phyloP scores from a whole-genome alignment of 139 green algal genomes.

The Chlorella sp. region DNA sequence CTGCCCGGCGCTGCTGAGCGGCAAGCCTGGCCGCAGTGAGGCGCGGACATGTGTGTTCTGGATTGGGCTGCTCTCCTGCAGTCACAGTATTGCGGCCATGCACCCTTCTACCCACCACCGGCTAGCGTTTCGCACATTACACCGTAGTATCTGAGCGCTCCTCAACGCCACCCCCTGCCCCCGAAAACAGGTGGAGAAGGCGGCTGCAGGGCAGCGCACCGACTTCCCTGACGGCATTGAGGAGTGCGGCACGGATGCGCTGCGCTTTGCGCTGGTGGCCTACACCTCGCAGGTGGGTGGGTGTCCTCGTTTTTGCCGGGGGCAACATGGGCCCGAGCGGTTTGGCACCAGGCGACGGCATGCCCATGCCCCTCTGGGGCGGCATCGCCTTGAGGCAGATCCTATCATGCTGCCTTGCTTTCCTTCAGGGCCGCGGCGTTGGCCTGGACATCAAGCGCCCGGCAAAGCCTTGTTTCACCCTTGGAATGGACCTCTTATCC shows the following conservation, averaged over 20 bases:
- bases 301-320: background rate
- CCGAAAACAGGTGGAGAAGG: conserved; percentile 51
- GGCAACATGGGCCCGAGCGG: no score
- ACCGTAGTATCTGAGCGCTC: no score
- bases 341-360: background rate
- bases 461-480: no score
- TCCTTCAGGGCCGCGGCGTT: conserved; percentile 56
- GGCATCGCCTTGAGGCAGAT: no score
- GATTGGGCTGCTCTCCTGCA: no score
- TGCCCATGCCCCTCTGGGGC: background rate
- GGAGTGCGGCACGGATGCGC: conserved; percentile 93
- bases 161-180: background rate
- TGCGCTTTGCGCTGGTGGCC: conserved; percentile 84
- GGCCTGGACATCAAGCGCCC: conserved; percentile 78
- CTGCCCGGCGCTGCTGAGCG: no score
- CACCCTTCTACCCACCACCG: no score
- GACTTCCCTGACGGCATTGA: conserved; percentile 99
- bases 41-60: no score
- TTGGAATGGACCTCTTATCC: no score
- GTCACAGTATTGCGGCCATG: no score
- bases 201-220: conserved; percentile 79
- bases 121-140: no score
- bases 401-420: background rate
- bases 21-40: no score
- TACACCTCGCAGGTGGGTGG: conserved; percentile 67